Evolutionary conservation across 139 green algal genomes (phyloP), one percentile per base, ranked within the genome.

Genomic region (Asterochloris sp.): DNA sequence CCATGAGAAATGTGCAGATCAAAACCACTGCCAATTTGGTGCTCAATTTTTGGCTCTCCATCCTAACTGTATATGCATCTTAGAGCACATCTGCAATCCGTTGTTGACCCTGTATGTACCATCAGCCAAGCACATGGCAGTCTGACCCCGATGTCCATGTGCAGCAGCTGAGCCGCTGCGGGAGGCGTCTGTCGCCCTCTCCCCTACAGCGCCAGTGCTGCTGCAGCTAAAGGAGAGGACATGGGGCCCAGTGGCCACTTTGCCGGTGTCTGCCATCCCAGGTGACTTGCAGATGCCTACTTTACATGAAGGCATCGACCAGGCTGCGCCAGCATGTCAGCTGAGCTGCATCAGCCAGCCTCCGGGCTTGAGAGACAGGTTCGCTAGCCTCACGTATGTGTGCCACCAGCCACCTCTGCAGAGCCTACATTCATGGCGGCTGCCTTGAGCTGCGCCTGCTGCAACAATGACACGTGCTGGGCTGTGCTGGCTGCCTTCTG

Each of bases 161-260:
- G 16, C 29, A 78, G 82, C 73, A 69, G 26, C 26, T 64, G 75
- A 82, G 24, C 16, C 66, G 24, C 38, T 28, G 54, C 9, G 68
- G 47, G 47, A 26, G 54, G 82, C 81, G 16, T 73, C 75, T 62
- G 66, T 85, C 28, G 64, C 71, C 0, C 73, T 85, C 13, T 23
- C 82, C 60, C 27, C 61, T 14, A 67, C 47, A 24, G 82, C 75
- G 21, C 88, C 90, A 0, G 74, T 90, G 54, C 88, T 95, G 38
- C 66, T 95, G 21, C 87, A 85, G 16, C 85, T 95, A 64, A 75
- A 87, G 69, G 80, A 93, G 66, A 85, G 92, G n/a, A 82, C 82
- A 8, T 95, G 90, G 89, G 90, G 88, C 60, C 87, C 92, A 0
- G 76, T 89, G 19, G 88, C 91, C 0, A 81, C 82, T 0, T 80